phyloP scores from a whole-genome alignment of 371 early-diverging fungal species.

The Thermomucor indicae-seudaticae region DNA sequence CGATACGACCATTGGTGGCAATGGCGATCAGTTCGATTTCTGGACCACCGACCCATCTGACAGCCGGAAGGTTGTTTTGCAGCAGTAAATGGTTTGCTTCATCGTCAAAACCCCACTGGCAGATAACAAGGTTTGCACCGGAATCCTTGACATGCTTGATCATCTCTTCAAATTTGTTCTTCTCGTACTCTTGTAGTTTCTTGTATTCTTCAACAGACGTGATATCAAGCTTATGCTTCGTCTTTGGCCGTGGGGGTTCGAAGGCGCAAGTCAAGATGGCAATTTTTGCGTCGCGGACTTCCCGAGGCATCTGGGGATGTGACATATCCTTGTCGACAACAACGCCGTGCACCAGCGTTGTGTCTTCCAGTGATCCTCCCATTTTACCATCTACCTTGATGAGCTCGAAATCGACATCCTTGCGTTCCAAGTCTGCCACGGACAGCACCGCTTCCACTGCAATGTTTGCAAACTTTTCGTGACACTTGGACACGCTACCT shows the following conservation, averaged over 20 bases:
- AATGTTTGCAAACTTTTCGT: slow-evolving; percentile 95
- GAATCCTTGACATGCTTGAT: slow-evolving; percentile 95
- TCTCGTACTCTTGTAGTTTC: slow-evolving; percentile 95
- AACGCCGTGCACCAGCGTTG: slow-evolving; percentile 95
- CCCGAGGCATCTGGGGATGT: slow-evolving; percentile 99
- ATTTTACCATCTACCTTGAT: slow-evolving; percentile 99
- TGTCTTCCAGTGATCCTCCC: slow-evolving; percentile 94
- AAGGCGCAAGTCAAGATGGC: slow-evolving; percentile 99
- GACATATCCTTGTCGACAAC: slow-evolving; percentile 99
- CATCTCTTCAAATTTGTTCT: slow-evolving; percentile 96
- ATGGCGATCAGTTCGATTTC: slow-evolving; percentile 99
- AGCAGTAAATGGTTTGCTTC: slow-evolving; percentile 99
- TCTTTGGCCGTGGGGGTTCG: slow-evolving; percentile 99
- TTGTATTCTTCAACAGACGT: slow-evolving; percentile 97
- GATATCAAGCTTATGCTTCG: slow-evolving; percentile 99
- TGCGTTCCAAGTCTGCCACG: slow-evolving; percentile 97
- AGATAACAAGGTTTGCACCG: slow-evolving; percentile 98
- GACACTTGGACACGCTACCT: slow-evolving; percentile 91
- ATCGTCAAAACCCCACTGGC: slow-evolving; percentile 99
- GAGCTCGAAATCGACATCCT: slow-evolving; percentile 99
- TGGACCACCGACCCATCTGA: slow-evolving; percentile 99
- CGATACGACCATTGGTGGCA: slow-evolving; percentile 98
- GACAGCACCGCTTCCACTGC: slow-evolving; percentile 98
- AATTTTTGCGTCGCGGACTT: slow-evolving; percentile 94
- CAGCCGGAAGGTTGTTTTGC: slow-evolving; percentile 98